Percentiles rank a stretch among this genome's conserved stretches.
Evolutionary conservation across 202 grass and related monocot species (phyloP).

Genomic region (Carex arenaria): DNA sequence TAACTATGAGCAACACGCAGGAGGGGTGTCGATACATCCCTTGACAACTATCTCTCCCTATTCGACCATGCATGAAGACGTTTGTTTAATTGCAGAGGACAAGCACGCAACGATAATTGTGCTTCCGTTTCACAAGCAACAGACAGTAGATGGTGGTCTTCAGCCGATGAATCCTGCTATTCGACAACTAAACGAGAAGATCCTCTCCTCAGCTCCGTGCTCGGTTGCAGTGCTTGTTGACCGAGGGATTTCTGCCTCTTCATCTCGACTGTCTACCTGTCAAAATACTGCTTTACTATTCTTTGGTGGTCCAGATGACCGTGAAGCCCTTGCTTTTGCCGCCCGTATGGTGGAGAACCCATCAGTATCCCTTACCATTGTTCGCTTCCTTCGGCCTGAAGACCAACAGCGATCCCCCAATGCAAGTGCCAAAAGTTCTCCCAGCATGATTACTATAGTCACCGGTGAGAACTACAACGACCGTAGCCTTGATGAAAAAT

Average conservation of each 20-base stretch:
- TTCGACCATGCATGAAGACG: slow-evolving; percentile 83
- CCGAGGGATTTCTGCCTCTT: slow-evolving; percentile 35
- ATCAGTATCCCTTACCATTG: slow-evolving; percentile 47
- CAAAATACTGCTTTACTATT: slow-evolving; percentile 47
- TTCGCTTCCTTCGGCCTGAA: slow-evolving; percentile 38
- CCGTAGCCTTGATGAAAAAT: slow-evolving; percentile 61
- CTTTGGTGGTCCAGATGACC: slow-evolving; percentile 85
- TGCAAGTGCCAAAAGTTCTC: not conserved
- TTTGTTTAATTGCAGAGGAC: slow-evolving; percentile 66
- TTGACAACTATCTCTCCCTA: slow-evolving; percentile 69
- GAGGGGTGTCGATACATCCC: slow-evolving; percentile 62
- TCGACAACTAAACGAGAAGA: slow-evolving; percentile 40
- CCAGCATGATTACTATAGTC: slow-evolving; percentile 41
- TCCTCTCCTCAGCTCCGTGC: slow-evolving; percentile 41
- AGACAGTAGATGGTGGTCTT: slow-evolving; percentile 75
- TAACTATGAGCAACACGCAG: slow-evolving; percentile 57
- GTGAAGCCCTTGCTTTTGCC: slow-evolving; percentile 68
- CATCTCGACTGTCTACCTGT: slow-evolving; percentile 15
- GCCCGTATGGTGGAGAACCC: slow-evolving; percentile 60
- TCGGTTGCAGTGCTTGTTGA: slow-evolving; percentile 56
- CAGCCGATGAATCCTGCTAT: slow-evolving; percentile 56
- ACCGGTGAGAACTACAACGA: slow-evolving; percentile 23
- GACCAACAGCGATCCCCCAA: slow-evolving; percentile 19
- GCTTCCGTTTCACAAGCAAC: slow-evolving; percentile 91
- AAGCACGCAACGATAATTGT: slow-evolving; percentile 67